These are phyloP conservation scores for Aurantiochytrium sp. DNA, from an alignment of 108 stramenopile genomes.

Conservation along the genomic window DNA sequence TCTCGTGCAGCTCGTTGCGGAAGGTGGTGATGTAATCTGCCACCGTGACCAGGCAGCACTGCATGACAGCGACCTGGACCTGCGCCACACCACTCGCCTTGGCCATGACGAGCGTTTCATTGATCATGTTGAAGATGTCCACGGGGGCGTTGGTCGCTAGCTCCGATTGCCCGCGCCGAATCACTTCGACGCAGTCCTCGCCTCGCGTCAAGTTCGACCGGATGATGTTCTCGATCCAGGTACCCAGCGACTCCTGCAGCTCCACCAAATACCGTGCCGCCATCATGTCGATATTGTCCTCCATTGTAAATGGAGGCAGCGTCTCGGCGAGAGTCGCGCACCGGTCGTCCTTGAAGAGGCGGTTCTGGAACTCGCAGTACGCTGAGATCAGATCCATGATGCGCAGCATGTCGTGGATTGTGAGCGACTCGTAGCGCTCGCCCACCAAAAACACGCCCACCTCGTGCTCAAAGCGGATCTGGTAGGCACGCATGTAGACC, in stretches of 20 bases:
- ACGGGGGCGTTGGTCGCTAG: background rate
- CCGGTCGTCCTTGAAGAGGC: background rate
- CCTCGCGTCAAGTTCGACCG: background rate
- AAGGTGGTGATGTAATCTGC: constrained; percentile 18
- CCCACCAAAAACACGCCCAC: background rate
- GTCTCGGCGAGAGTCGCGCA: background rate
- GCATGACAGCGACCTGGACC: background rate
- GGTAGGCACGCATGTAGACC: background rate
- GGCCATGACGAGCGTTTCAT: constrained; percentile 2
- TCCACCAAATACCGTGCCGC: background rate
- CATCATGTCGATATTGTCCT: constrained; percentile 4
- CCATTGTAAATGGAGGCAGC: constrained; percentile 14
- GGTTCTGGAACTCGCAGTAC: background rate
- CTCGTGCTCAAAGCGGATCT: background rate
- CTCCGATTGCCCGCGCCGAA: background rate
- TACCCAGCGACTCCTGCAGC: constrained; percentile 4
- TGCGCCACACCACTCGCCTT: background rate
- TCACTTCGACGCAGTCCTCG: background rate
- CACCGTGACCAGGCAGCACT: constrained; percentile 10
- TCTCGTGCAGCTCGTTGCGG: background rate
- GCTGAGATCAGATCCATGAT: constrained; percentile 3
- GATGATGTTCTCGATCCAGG: constrained; percentile 26
- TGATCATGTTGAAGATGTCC: constrained; percentile 18
- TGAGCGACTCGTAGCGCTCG: background rate
- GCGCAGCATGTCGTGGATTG: constrained; percentile 9